These are phyloP conservation scores for Phytophthora chlamydospora DNA, from an alignment of 352 stramenopile species.

Conservation along the genomic window DNA sequence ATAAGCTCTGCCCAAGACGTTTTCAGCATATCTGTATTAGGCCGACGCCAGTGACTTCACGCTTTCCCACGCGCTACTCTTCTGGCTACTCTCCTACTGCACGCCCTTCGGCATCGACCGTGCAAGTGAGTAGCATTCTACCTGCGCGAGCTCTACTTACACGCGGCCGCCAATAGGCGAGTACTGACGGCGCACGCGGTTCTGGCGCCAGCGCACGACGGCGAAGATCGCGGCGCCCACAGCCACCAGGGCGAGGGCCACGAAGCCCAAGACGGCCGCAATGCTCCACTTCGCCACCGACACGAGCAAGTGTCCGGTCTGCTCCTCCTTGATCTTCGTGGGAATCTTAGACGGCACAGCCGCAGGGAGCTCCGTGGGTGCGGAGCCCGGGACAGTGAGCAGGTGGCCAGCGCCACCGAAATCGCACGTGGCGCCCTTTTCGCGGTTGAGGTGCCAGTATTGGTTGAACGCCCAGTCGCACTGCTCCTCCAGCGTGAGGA, in stretches of 20 bases:
- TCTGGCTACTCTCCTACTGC: not conserved
- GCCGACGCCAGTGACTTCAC: not conserved
- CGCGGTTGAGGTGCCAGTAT: conserved; percentile 77
- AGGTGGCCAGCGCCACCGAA: conserved; percentile 76
- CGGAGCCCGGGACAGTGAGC: conserved; percentile 31
- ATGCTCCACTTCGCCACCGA: conserved; percentile 41
- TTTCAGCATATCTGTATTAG: conserved; percentile 14
- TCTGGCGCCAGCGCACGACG: conserved; percentile 38
- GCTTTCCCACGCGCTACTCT: conserved; percentile 4
- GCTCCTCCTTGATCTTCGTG: conserved; percentile 16
- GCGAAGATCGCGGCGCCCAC: conserved; percentile 36
- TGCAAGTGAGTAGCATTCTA: not conserved
- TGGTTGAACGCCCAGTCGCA: conserved; percentile 79
- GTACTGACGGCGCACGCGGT: conserved; percentile 49
- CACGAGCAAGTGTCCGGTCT: conserved; percentile 30
- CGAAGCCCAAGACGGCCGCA: conserved; percentile 30
- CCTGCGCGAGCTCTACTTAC: conserved; percentile 24
- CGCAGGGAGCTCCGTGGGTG: conserved; percentile 21
- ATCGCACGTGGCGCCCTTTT: conserved; percentile 80
- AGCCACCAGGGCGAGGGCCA: conserved; percentile 20
- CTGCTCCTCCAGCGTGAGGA: conserved; percentile 67
- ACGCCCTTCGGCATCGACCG: too few relatives aligned
- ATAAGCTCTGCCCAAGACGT: too few relatives aligned
- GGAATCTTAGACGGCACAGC: conserved; percentile 5
- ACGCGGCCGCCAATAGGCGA: conserved; percentile 47